Base-by-base conservation (phyloP, 495 filamentous ascomycete genomes). In the Penicillium chermesinum region DNA sequence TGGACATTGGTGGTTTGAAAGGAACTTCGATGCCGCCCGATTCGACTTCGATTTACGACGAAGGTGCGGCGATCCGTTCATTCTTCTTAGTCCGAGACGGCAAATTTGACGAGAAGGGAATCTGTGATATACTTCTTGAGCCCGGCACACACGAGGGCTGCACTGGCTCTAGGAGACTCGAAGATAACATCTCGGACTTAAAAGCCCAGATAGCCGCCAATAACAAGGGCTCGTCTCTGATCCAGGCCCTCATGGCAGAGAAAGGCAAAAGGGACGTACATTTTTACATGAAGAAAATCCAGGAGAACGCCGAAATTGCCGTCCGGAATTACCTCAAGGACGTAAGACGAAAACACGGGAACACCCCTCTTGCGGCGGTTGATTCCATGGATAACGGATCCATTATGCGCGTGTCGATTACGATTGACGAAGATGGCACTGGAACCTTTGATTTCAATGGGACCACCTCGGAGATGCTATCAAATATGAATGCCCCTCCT, bases 401-500 rank as follows among this genome's bases (percentile, higher is more conserved):
- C 25, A 7, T 33, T 7, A 91, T 94, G 5, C 4, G 10, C 4
- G 5, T 30, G 5, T 5, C 4, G 5, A 30, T 30, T 10, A 5
- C 25, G 5, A 30, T 30, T 10, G 4, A 4, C 25, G 5, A 4
- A 4, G 25, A 30, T 10, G 25, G 25, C 25, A 5, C 25, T 10
- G 25, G 5, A 30, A 30, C 10, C 25, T 30, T 30, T 10, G 25
- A 30, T 10, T 30, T 30, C 25, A 30, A 4, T 10, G 25, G 25
- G 10, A 30, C 25, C 4, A 10, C 5, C 25, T 4, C 10, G 5
- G 25, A 30, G 10, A 30, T 30, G 25, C 32, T n/a, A 63, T 89
- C 76, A 52, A 96, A 96, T 62, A 86, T 85, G 64, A 96, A 96
- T 63, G 89, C 89, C n/a, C 91, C 91, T 2, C 76, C 89, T 73